phyloP scores from a whole-genome alignment of 345 rosid species.

The Corymbia maculata region DNA sequence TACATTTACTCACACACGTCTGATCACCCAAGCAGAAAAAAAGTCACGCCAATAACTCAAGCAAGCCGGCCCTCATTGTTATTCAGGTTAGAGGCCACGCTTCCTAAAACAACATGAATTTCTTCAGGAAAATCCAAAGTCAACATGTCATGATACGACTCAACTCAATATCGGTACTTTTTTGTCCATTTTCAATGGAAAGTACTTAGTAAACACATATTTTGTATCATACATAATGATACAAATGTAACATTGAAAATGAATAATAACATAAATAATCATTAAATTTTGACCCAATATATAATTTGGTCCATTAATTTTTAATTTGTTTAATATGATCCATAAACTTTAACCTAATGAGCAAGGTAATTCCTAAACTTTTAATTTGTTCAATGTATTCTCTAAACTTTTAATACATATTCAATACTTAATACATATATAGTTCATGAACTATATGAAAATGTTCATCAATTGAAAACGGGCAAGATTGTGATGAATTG shows the following conservation, averaged over 20 bases:
- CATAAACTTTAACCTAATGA: too few relatives aligned
- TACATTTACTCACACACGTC: background rate
- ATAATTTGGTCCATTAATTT: too few relatives aligned
- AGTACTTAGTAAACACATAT: background rate
- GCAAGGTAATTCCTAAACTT: too few relatives aligned
- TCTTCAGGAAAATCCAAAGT: background rate
- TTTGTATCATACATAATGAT: background rate
- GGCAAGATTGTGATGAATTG: too few relatives aligned
- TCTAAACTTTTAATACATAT: too few relatives aligned
- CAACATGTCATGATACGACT: background rate
- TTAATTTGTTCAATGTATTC: too few relatives aligned
- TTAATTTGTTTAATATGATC: too few relatives aligned
- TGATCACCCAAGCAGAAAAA: background rate
- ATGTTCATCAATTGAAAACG: too few relatives aligned
- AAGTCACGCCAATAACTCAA: background rate
- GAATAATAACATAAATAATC: too few relatives aligned
- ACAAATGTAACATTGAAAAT: background rate
- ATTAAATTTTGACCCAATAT: too few relatives aligned
- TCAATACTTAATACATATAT: too few relatives aligned
- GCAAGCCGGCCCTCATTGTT: rapidly evolving
- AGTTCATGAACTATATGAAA: too few relatives aligned
- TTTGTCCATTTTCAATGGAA: background rate
- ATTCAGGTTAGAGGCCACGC: background rate
- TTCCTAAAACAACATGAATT: background rate
- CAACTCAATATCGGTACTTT: background rate